Evolutionary conservation across 2,329 filamentous ascomycete genomes (phyloP).

Genomic region (Fusarium ramigenum): DNA sequence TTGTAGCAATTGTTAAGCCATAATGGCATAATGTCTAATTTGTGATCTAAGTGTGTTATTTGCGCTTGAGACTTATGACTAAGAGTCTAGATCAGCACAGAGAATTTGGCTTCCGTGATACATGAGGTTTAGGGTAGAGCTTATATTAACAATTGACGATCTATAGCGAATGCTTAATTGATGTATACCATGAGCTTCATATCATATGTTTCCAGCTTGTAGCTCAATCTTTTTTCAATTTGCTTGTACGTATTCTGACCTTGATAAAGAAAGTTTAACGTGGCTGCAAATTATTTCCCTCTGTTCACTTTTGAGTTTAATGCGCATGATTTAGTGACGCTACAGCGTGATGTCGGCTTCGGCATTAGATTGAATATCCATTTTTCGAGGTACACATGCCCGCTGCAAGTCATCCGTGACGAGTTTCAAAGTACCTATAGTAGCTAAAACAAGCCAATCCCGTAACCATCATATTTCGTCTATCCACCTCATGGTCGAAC

Average conservation of each 20-base stretch:
- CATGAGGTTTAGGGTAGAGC: background rate
- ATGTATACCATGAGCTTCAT: background rate
- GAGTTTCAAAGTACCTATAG: background rate
- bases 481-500: background rate
- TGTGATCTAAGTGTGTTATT: background rate
- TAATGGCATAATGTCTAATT: background rate
- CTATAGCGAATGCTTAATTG: background rate
- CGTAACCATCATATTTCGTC: background rate
- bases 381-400: too few relatives aligned
- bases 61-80: background rate
- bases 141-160: background rate
- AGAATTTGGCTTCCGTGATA: background rate
- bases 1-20: background rate
- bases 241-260: too few relatives aligned
- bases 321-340: background rate
- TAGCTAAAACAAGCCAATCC: background rate
- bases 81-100: background rate
- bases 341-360: background rate
- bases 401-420: background rate
- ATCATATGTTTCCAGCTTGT: background rate
- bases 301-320: background rate
- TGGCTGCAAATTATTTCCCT: background rate
- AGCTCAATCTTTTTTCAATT: background rate
- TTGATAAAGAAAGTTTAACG: rapidly evolving
- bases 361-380: too few relatives aligned